Conservation (phyloP, 2,329 filamentous ascomycete species). For the Arthroderma sp. region DNA sequence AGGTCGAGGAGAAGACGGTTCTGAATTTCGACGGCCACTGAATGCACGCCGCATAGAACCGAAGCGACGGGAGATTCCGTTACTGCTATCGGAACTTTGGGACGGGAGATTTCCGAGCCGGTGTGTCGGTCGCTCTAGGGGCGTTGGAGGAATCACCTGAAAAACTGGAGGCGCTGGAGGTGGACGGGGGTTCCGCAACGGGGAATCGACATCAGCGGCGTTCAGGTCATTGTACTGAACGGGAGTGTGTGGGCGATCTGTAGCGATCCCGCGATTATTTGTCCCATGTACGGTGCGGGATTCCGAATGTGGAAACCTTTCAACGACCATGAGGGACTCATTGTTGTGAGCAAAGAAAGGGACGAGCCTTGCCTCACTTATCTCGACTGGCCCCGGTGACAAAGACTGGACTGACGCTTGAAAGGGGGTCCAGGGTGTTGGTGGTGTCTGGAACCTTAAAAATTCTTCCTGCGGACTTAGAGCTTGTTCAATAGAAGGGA, state of each 20-base stretch:
- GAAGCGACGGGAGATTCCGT: slow-evolving; percentile 19
- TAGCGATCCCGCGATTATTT: too few species aligned
- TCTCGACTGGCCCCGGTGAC: slow-evolving; percentile 41
- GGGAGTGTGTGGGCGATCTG: too few species aligned
- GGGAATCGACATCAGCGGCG: slow-evolving; percentile 36
- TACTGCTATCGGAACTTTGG: slow-evolving; percentile 12
- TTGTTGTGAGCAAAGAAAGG: slow-evolving; percentile 52
- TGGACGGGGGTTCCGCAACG: slow-evolving; percentile 44
- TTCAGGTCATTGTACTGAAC: too few species aligned
- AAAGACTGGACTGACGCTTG: slow-evolving; percentile 34
- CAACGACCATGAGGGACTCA: slow-evolving; percentile 49
- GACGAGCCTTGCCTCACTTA: slow-evolving; percentile 48
- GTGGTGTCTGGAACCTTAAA: slow-evolving; percentile 2
- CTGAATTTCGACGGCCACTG: slow-evolving; percentile 24
- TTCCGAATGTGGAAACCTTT: slow-evolving; percentile 30
- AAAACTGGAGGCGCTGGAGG: slow-evolving; percentile 45
- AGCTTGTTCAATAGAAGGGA: too few species aligned
- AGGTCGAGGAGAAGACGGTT: slow-evolving; percentile 5
- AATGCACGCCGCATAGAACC: slow-evolving; percentile 26
- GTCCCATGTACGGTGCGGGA: slow-evolving; percentile 19
- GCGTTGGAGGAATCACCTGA: slow-evolving; percentile 43
- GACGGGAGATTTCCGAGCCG: slow-evolving; percentile 19
- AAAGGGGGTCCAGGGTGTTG: slow-evolving; percentile 13
- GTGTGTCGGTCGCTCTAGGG: slow-evolving; percentile 30
- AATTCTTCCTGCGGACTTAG: background rate